Conservation (phyloP, 352 stramenopile genomes). For the Phytophthora ramorum region DNA sequence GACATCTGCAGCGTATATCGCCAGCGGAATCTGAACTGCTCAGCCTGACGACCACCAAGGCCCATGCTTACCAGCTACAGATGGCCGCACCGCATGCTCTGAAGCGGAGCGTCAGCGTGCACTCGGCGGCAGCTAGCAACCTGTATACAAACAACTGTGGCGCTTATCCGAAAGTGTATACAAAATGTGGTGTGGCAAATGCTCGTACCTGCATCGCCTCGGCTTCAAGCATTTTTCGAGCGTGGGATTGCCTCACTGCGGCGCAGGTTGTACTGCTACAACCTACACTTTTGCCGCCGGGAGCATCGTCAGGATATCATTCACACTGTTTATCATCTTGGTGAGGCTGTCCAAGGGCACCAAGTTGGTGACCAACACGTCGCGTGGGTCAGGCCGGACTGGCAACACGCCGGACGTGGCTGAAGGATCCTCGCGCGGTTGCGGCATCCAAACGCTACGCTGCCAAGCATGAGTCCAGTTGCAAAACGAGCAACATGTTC, state of each 20-base stretch:
- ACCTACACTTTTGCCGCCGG: slow-evolving; percentile 2
- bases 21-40: background rate
- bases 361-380: too few relatives aligned
- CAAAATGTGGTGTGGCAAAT: too few relatives aligned
- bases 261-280: background rate
- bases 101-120: background rate
- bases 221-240: slow-evolving; percentile 1
- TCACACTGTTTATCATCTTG: too few relatives aligned
- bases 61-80: background rate
- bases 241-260: background rate
- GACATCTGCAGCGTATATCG: slow-evolving; percentile 3
- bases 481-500: background rate
- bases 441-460: slow-evolving; percentile 6
- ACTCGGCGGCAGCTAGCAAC: too few relatives aligned
- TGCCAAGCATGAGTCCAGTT: slow-evolving; percentile 1
- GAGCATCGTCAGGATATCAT: too few relatives aligned
- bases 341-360: background rate
- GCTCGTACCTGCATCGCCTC: too few relatives aligned
- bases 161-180: too few relatives aligned
- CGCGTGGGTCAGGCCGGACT: background rate
- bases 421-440: background rate
- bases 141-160: too few relatives aligned
- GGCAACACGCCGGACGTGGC: background rate
- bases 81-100: background rate
- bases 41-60: slow-evolving; percentile 1